Percentiles rank a stretch among this genome's conserved stretches.
Conservation (phyloP, 2,329 filamentous ascomycete genomes). For the Boeremia exigua region DNA sequence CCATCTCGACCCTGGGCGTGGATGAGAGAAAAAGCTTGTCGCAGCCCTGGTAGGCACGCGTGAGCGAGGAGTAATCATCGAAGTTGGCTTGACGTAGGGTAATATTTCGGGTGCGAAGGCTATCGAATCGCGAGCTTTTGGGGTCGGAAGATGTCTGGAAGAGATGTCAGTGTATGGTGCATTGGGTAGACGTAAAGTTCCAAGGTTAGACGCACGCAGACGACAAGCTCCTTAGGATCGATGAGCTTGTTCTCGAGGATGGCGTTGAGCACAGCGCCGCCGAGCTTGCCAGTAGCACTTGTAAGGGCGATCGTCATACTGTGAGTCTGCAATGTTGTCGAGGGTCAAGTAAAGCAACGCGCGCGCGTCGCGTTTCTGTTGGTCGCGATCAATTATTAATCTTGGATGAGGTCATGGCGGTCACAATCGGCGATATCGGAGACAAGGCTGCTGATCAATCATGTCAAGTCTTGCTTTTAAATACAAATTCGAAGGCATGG, state of each 20-base stretch:
- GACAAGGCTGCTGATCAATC: neutral
- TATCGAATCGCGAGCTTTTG: conserved; percentile 29
- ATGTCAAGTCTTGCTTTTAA: too few relatives aligned
- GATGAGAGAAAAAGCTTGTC: conserved; percentile 55
- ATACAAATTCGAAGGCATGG: too few relatives aligned
- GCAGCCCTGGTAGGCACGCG: conserved; percentile 47
- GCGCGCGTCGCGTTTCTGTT: neutral
- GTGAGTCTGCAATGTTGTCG: neutral
- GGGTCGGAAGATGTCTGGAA: conserved; percentile 30
- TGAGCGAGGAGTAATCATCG: conserved; percentile 45
- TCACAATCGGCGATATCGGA: conserved; percentile 6
- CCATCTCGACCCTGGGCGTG: conserved; percentile 51
- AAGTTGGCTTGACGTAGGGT: conserved; percentile 49
- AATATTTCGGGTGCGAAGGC: conserved; percentile 40
- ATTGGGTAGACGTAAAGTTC: too few relatives aligned
- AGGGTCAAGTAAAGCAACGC: neutral
- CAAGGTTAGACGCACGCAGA: conserved; percentile 35
- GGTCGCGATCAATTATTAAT: conserved; percentile 8
- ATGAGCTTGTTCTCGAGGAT: conserved; percentile 52
- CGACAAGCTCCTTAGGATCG: conserved; percentile 46
- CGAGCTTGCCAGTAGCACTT: conserved; percentile 55
- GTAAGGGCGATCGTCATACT: conserved; percentile 47
- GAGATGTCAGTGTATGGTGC: neutral
- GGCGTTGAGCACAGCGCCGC: conserved; percentile 51
- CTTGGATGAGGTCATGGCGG: conserved; percentile 11